Conservation (phyloP, 2,329 filamentous ascomycete species). For the Pyrenophora tritici-repentis region DNA sequence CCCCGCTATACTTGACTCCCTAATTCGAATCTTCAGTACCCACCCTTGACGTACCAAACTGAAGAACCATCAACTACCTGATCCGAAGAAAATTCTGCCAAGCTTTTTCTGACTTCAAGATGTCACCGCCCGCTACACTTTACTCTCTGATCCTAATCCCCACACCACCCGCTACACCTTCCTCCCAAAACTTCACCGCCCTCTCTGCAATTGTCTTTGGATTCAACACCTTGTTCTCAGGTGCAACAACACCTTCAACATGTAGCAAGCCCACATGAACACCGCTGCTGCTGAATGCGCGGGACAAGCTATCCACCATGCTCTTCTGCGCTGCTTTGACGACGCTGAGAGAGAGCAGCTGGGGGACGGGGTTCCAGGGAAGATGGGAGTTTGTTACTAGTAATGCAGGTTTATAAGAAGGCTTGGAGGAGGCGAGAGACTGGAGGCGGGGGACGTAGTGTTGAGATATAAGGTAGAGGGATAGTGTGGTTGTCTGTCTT, state of each 20-base stretch:
- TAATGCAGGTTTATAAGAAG: constrained; percentile 50
- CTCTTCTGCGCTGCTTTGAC: constrained; percentile 59
- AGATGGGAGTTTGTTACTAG: constrained; percentile 57
- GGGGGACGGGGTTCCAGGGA: constrained; percentile 54
- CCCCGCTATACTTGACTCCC: no score
- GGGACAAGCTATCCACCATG: constrained; percentile 53
- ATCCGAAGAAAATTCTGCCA: no score
- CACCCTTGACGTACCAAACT: no score
- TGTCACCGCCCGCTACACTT: no score
- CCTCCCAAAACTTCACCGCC: constrained; percentile 53
- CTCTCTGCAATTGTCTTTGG: constrained; percentile 54
- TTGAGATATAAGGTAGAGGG: constrained; percentile 55
- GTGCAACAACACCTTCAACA: constrained; percentile 52
- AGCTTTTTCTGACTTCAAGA: no score
- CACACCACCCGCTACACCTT: constrained; percentile 39
- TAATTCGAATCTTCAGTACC: no score
- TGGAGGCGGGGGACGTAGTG: constrained; percentile 53
- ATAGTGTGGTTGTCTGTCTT: constrained; percentile 53
- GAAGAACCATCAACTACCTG: no score
- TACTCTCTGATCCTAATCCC: no score
- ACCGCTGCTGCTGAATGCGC: constrained; percentile 48
- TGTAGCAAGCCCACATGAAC: constrained; percentile 56
- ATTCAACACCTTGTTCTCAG: constrained; percentile 50
- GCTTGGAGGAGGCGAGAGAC: constrained; percentile 39
- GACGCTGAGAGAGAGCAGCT: constrained; percentile 56